Percentiles rank a stretch among this genome's conserved stretches.
Conservation (phyloP, 2,329 filamentous ascomycete species). For the Dichotomopilus funicola region DNA sequence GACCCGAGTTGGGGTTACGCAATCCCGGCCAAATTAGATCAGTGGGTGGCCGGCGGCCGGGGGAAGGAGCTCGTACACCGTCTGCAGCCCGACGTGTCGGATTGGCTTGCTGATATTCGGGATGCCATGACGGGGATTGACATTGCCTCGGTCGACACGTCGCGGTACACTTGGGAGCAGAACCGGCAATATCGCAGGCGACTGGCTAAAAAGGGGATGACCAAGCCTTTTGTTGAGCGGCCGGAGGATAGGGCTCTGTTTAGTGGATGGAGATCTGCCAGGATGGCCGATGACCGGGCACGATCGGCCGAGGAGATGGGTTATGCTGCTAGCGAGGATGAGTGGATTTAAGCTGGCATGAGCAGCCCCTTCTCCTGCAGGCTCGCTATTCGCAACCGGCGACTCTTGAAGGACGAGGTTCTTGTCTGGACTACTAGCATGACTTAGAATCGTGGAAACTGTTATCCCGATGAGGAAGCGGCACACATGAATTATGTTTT, state of each 20-base stretch:
- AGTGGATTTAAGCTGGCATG: slow-evolving; percentile 22
- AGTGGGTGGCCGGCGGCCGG: slow-evolving; percentile 50
- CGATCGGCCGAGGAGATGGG: slow-evolving; percentile 36
- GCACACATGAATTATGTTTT: no score
- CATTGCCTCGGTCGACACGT: slow-evolving; percentile 38
- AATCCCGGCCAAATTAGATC: slow-evolving; percentile 55
- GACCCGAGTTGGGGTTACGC: slow-evolving; percentile 56
- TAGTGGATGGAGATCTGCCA: slow-evolving; percentile 39
- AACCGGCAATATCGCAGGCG: slow-evolving; percentile 45
- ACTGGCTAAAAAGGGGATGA: slow-evolving; percentile 41
- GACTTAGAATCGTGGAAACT: no score
- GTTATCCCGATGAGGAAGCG: no score
- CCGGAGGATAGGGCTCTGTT: slow-evolving; percentile 38
- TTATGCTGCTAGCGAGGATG: slow-evolving; percentile 33
- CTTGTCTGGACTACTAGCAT: no score
- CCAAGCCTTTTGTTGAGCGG: slow-evolving; percentile 31
- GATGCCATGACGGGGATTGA: slow-evolving; percentile 42
- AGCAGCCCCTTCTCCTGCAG: no score
- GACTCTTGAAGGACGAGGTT: no score
- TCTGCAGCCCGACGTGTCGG: slow-evolving; percentile 38
- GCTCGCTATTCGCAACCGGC: no score
- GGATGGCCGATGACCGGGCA: slow-evolving; percentile 36
- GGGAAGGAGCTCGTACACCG: slow-evolving; percentile 36
- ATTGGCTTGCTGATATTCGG: slow-evolving; percentile 41
- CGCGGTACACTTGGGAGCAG: slow-evolving; percentile 40